Base-by-base conservation (phyloP, 805 yeast species). In the Priceomyces melissophilus region DNA sequence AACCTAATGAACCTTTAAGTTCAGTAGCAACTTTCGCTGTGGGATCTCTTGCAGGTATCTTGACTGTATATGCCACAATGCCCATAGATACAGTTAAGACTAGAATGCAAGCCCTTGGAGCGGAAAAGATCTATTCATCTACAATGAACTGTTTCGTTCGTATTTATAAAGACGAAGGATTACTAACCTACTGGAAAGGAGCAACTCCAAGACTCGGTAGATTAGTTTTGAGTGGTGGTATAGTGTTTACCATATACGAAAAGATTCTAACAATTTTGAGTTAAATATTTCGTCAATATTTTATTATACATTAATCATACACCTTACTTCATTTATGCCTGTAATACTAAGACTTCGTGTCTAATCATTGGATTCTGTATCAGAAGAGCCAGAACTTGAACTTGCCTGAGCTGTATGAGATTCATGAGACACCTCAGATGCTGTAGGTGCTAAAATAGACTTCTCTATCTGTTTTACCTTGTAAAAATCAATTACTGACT, bases 161-260 rank as follows among this genome's bases (percentile, higher is more conserved):
- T 47, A 82, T 93, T 38, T 84, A 85, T 62, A 82, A 70, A 56
- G 84, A 91, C 40, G 99, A 91, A 66, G 99, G 99, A 8, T 67
- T 90, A 48, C 68, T 78, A 56, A 85, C 96, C 4, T 88, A 89
- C 67, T 91, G 99, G 99, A 87, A 87, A 65, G 99, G 99, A 46
- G 96, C 98, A 28, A 93, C 98, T 2, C 98, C 99, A 35, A 77
- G 99, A 58, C 71, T 91, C 46, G 98, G 98, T 4, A 79, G 99
- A 54, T 75, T 91, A 58, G 80, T 90, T 28, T 74, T 91, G 57
- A 85, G 96, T 65, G 99, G 99, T 46, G 99, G 99, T 54, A 91
- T 91, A 50, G 97, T 93, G 23, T 91, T 91, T 67, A 93, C 98
- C 14, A 87, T 93, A 42, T 91, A 91, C 62, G 99, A 91, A 61